phyloP scores from a whole-genome alignment of 2,329 filamentous ascomycete genomes.

The Pseudophaeomoniella oleicola region DNA sequence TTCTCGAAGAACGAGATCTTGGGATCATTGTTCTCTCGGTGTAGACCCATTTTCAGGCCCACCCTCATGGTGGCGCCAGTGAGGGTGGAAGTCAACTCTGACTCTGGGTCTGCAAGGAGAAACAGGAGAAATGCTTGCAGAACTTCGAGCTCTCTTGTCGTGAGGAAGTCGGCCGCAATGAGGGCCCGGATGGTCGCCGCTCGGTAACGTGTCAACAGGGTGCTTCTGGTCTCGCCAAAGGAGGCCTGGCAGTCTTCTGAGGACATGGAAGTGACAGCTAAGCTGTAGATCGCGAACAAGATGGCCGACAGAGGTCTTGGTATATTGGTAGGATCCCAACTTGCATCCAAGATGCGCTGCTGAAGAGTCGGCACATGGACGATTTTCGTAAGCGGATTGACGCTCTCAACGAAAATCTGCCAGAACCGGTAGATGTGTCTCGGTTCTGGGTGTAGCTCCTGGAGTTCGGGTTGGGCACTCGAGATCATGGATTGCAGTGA shows the following conservation, averaged over 20 bases:
- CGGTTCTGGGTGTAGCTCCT: conserved; percentile 4
- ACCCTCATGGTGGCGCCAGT: conserved; percentile 9
- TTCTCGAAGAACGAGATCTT: conserved; percentile 17
- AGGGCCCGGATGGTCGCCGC: conserved; percentile 13
- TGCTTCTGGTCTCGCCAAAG: conserved; percentile 9
- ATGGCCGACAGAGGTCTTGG: conserved; percentile 8
- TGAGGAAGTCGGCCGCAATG: conserved; percentile 14
- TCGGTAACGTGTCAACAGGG: conserved; percentile 10
- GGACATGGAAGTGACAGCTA: conserved; percentile 12
- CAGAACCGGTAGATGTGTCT: conserved; percentile 3
- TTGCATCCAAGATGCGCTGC: conserved; percentile 9
- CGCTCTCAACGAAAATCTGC: conserved; percentile 4
- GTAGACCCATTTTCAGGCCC: conserved; percentile 12
- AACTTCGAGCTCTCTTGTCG: conserved; percentile 13
- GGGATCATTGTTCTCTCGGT: conserved; percentile 13
- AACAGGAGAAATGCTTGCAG: conserved; percentile 16
- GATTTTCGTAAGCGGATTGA: conserved; percentile 6
- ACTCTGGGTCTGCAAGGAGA: conserved; percentile 6
- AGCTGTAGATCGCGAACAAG: conserved; percentile 15
- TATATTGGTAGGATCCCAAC: conserved; percentile 1
- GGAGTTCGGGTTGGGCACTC: neutral
- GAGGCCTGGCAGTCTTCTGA: conserved; percentile 11
- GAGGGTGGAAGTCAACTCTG: conserved; percentile 5
- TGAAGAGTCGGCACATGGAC: conserved; percentile 7
- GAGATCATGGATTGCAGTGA: neutral